Evolutionary conservation across 176 grass and related monocot species (phyloP).

Genomic region (Cymbopogon citratus): DNA sequence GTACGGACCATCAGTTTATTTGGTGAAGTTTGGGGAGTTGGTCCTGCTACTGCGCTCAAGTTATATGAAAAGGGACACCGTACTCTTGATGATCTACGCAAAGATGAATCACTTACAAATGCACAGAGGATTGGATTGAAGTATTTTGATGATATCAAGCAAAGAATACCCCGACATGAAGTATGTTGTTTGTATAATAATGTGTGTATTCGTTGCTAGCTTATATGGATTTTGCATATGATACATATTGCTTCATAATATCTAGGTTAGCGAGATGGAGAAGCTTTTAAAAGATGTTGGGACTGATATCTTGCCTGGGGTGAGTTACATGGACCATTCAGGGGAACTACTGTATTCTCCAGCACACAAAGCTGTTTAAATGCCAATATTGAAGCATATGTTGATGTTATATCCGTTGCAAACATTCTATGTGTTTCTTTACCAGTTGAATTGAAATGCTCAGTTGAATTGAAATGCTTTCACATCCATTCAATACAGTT

Average conservation of each 20-base stretch:
- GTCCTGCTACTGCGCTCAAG: constrained; percentile 84
- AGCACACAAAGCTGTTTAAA: constrained; percentile 6
- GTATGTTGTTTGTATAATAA: constrained; percentile 19
- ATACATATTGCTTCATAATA: constrained; percentile 21
- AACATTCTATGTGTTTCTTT: not conserved
- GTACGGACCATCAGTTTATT: constrained; percentile 73
- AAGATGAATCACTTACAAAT: constrained; percentile 68
- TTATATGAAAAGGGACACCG: constrained; percentile 94
- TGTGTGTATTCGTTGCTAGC: not conserved
- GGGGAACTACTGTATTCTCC: not conserved
- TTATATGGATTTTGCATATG: not conserved
- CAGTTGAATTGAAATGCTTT: not conserved
- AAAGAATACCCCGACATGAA: constrained; percentile 85
- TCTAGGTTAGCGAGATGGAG: constrained; percentile 87
- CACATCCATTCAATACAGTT: not conserved
- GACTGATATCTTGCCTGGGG: constrained; percentile 68
- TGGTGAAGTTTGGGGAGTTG: constrained; percentile 96
- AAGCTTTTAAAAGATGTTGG: constrained; percentile 72
- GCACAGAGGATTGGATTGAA: constrained; percentile 76
- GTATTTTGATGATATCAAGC: constrained; percentile 87
- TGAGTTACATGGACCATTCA: constrained; percentile 37
- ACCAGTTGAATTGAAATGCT: not conserved
- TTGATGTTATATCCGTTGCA: not conserved
- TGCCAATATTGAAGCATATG: not conserved
- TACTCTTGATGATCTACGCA: constrained; percentile 79